These are phyloP conservation scores for Pascua guehoae DNA, from an alignment of 1,284 basidiomycete genomes.

Conservation along the genomic window DNA sequence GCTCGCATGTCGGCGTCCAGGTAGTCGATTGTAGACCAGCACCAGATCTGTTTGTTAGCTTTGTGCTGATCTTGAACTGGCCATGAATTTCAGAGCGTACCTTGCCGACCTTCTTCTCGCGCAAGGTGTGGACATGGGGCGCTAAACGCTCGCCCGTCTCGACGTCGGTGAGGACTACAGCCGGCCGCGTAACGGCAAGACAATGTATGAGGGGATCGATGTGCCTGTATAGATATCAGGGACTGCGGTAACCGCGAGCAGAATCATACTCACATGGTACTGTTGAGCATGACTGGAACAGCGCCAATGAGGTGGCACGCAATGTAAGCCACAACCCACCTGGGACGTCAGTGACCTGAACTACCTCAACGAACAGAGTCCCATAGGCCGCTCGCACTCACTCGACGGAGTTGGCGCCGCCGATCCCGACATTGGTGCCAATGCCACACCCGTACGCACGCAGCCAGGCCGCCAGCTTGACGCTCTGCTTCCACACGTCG, in stretches of 20 bases:
- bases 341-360: neutral
- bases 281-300: neutral
- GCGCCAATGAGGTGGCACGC: constrained; percentile 3
- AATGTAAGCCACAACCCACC: neutral
- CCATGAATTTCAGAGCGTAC: too few relatives aligned
- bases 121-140: too few relatives aligned
- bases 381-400: neutral
- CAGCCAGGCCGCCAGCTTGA: constrained; percentile 1
- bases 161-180: too few relatives aligned
- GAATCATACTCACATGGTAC: neutral
- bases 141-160: too few relatives aligned
- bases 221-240: too few relatives aligned
- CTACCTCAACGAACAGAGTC: neutral
- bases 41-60: neutral
- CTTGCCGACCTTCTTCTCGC: too few relatives aligned
- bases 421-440: constrained; percentile 2
- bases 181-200: too few relatives aligned
- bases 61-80: too few relatives aligned
- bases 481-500: neutral
- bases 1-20: neutral
- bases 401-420: neutral
- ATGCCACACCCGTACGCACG: neutral
- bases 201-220: neutral
- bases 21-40: neutral
- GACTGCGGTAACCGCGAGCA: too few relatives aligned